phyloP scores from a whole-genome alignment of 139 green algal species.

The Micractinium sp. region DNA sequence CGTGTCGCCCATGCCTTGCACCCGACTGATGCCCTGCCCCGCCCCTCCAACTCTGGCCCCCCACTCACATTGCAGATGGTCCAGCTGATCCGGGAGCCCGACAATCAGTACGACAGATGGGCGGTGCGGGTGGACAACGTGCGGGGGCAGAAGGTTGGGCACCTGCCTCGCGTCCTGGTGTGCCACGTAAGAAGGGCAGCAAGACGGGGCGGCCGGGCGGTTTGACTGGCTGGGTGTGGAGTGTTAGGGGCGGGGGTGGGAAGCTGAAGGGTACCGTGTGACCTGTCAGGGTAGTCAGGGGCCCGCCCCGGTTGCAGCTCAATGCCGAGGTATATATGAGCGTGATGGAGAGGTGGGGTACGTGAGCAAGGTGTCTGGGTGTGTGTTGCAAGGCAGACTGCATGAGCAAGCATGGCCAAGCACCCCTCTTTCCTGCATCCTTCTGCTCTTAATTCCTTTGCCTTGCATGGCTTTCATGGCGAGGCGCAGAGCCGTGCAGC shows the following conservation, averaged over 20 bases:
- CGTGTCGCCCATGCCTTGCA: not conserved
- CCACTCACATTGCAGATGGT: conserved; percentile 57
- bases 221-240: not conserved
- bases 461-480: no score
- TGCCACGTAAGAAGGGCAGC: conserved; percentile 13
- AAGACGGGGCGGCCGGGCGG: not conserved
- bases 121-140: conserved; percentile 75
- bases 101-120: conserved; percentile 70
- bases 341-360: no score
- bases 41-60: not conserved
- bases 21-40: not conserved
- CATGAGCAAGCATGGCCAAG: no score
- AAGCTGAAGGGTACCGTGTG: no score
- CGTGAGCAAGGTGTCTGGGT: no score
- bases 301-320: not conserved
- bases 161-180: conserved; percentile 22
- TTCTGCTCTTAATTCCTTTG: no score
- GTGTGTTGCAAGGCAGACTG: no score
- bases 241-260: not conserved
- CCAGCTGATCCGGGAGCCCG: conserved; percentile 57
- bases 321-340: no score
- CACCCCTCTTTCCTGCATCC: no score
- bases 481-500: no score
- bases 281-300: no score
- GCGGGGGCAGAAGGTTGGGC: conserved; percentile 11